phyloP scores from a whole-genome alignment of 208 protist species.

The Leishmania gerbilli region DNA sequence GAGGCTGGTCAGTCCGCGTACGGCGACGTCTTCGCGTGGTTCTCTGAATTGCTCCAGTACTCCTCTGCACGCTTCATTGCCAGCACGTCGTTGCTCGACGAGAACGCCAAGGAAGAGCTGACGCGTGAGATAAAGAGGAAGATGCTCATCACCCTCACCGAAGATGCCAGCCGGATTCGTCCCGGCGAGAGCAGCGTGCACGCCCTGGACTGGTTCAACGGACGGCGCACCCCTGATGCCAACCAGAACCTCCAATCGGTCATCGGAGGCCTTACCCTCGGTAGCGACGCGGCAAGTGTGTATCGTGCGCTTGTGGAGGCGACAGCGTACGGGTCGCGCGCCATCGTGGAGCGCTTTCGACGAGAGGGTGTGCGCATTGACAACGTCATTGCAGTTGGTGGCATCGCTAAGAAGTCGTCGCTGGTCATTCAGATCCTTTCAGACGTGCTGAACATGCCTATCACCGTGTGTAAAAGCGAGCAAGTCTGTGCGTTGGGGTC shows the following conservation, averaged over 20 bases:
- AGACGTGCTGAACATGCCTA: slow-evolving; percentile 59
- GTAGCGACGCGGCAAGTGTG: slow-evolving; percentile 46
- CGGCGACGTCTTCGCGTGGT: slow-evolving; percentile 71
- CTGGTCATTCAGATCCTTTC: slow-evolving; percentile 50
- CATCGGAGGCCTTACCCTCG: slow-evolving; percentile 46
- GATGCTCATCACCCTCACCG: slow-evolving; percentile 34
- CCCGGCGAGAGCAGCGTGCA: slow-evolving; percentile 29
- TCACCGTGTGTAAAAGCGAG: slow-evolving; percentile 50
- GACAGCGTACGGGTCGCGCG: slow-evolving; percentile 50
- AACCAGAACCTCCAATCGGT: slow-evolving; percentile 52
- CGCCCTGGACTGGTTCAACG: slow-evolving; percentile 72
- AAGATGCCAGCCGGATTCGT: slow-evolving; percentile 27
- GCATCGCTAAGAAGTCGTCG: slow-evolving; percentile 55
- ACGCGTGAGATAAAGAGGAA: slow-evolving; percentile 27
- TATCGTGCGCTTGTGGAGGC: slow-evolving; percentile 54
- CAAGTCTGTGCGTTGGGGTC: slow-evolving; percentile 60
- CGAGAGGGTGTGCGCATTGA: slow-evolving; percentile 59
- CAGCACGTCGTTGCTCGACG: slow-evolving; percentile 27
- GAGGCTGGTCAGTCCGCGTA: slow-evolving; percentile 67
- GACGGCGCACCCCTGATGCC: slow-evolving; percentile 52
- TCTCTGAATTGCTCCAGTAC: slow-evolving; percentile 46
- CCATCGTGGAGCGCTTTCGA: slow-evolving; percentile 56
- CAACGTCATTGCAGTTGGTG: slow-evolving; percentile 60
- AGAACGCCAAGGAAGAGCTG: slow-evolving; percentile 36
- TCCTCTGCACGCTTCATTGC: slow-evolving; percentile 34